Evolutionary conservation across 1,284 basidiomycete species (phyloP), one percentile per base, ranked within the genome.

Genomic region (Apiotrichum brassicae): DNA sequence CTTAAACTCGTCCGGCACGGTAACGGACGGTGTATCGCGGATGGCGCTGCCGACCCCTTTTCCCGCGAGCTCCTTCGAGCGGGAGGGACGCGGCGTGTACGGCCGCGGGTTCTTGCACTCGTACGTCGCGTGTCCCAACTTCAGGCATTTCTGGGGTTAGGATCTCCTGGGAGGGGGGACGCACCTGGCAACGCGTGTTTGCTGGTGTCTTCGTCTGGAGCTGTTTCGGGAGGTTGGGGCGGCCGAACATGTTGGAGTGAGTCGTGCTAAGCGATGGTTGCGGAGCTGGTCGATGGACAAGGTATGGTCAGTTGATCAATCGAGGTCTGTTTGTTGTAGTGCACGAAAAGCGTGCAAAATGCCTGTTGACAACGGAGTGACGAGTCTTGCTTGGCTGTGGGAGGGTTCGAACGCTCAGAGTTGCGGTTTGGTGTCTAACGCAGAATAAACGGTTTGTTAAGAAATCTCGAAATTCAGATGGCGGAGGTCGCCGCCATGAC

Each of bases 1-100:
- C 50, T 65, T 67, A 58, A 75, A 75, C 60, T 75, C 73, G 14
- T 73, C 73, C 1, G 73, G 73, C 13, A 70, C 56, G 46, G 70
- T 67, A 1, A 75, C 66, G 28, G 56, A 62, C 2, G 69, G 70
- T 49, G 57, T 54, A 32, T 65, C 66, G 5, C 64, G 46, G 28
- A 57, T 53, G 14, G 35, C 45, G 20, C 14, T 7, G 48, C 46
- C 59, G 20, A 56, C 37, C 23, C 62, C 63, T 36, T 51, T 23
- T 3, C 57, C 57, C 26, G 46, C 32, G 36, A 48, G 45, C 44
- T 68, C 65, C 46, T 73, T 65, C 1, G 65, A 60, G 4, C 70
- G 63, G 3, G 65, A 66, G 12, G 68, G 68, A 13, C 73, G 54
- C 13, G 73, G 53, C 7, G 62, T 57, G 51, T 74, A 75, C 2